Percentiles rank a stretch among this genome's conserved stretches.
Conservation (phyloP, 1,139 yeast genomes). For the Blastobotrys raffinosifermentans region DNA sequence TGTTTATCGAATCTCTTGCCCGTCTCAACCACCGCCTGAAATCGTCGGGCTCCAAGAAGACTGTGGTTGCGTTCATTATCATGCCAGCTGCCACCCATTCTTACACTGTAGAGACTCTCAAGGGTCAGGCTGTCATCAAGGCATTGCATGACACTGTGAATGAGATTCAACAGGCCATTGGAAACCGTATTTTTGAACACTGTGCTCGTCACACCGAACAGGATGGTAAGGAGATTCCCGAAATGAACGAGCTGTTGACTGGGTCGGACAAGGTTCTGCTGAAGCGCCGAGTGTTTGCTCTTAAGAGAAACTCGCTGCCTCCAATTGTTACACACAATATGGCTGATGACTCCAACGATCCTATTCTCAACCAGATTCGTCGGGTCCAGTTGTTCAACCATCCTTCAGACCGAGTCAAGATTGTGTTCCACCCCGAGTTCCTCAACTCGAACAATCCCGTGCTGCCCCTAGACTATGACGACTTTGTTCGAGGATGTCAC, state of each 20-base stretch:
- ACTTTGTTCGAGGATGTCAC: constrained; percentile 96
- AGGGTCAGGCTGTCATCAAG: constrained; percentile 93
- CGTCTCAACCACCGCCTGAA: constrained; percentile 84
- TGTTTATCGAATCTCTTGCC: constrained; percentile 89
- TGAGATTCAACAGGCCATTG: constrained; percentile 84
- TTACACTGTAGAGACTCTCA: constrained; percentile 90
- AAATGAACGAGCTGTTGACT: constrained; percentile 73
- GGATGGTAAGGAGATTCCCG: constrained; percentile 50
- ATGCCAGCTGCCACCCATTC: constrained; percentile 97
- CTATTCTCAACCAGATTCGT: constrained; percentile 86
- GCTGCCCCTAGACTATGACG: constrained; percentile 89
- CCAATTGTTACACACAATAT: constrained; percentile 98
- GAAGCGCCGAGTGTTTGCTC: constrained; percentile 89
- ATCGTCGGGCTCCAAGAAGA: constrained; percentile 74
- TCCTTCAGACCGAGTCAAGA: constrained; percentile 87
- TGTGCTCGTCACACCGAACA: constrained; percentile 75
- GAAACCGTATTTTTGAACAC: constrained; percentile 83
- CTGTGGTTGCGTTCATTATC: constrained; percentile 95
- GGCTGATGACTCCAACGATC: constrained; percentile 88
- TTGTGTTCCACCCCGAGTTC: constrained; percentile 96
- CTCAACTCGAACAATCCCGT: constrained; percentile 93
- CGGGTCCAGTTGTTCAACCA: constrained; percentile 85
- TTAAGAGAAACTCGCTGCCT: constrained; percentile 82
- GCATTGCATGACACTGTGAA: constrained; percentile 85
- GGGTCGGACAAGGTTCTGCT: constrained; percentile 85